These are phyloP conservation scores for Leccinum olivaceopallidum DNA, from an alignment of 768 basidiomycete genomes.

Conservation along the genomic window DNA sequence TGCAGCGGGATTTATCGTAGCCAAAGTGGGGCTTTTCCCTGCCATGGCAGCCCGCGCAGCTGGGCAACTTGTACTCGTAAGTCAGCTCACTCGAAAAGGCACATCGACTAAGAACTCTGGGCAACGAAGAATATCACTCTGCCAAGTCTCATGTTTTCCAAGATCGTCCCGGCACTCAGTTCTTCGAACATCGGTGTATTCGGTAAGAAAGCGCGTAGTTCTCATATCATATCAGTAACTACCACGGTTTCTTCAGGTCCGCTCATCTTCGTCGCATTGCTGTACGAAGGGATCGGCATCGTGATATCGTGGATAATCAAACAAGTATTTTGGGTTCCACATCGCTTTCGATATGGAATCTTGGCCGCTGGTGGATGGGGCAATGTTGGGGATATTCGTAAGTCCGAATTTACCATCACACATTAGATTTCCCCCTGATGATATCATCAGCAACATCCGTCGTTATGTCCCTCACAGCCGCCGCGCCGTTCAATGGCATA, in stretches of 20 bases:
- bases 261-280: slow-evolving; percentile 55
- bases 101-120: not conserved
- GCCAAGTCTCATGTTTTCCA: slow-evolving; percentile 70
- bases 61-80: slow-evolving; percentile 60
- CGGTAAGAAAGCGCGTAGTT: slow-evolving; percentile 38
- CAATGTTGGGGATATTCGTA: slow-evolving; percentile 73
- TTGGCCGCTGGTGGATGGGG: slow-evolving; percentile 68
- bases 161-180: slow-evolving; percentile 66
- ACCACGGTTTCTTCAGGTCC: slow-evolving; percentile 45
- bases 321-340: slow-evolving; percentile 74
- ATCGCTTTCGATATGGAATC: slow-evolving; percentile 71
- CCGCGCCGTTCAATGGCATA: slow-evolving; percentile 60
- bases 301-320: slow-evolving; percentile 54
- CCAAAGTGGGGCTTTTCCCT: slow-evolving; percentile 63
- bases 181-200: slow-evolving; percentile 54
- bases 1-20: slow-evolving; percentile 54
- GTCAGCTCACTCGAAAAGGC: not conserved
- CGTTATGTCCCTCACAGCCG: slow-evolving; percentile 58
- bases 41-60: slow-evolving; percentile 56
- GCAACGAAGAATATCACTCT: slow-evolving; percentile 50
- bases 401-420: slow-evolving; percentile 22
- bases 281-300: slow-evolving; percentile 61
- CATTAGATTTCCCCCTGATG: not conserved
- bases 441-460: slow-evolving; percentile 57
- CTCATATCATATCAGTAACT: not conserved